Base-by-base conservation (phyloP, 2,329 filamentous ascomycete genomes). In the Coleophoma crateriformis region DNA sequence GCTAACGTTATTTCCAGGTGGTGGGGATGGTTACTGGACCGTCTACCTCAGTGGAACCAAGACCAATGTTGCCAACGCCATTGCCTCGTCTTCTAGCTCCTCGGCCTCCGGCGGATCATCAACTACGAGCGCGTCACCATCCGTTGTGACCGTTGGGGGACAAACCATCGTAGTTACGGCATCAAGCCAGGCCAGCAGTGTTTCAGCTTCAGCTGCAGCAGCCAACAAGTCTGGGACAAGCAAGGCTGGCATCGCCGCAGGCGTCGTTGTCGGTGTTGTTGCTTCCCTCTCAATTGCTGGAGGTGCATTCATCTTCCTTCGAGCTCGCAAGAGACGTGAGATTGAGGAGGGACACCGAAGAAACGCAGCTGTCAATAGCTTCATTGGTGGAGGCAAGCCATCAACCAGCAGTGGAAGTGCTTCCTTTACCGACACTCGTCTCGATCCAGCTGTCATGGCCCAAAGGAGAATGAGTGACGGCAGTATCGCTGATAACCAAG, bases 401-500 rank as follows among this genome's bases (percentile, higher is more conserved):
- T 81, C 83, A 2, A 72, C 73, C 50, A 83, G 78, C 70, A 78
- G 81, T 35, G 80, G 84, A 53, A 76, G 76, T 70, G 82, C 69
- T 32, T 89, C 88, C 10, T 85, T 88, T 71, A 82, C 82, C 13
- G 92, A 97, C 65, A 85, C 88, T 39, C 83, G 92, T 49, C 82
- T 96, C 50, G 92, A 97, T 58, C 90, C 90, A 7, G 84, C 77
- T 50, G 81, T 90, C 56, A 85, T 95, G 78, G 85, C 86, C 51
- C 82, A 90, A 60, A 79, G 90, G 64, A 82, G 91, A 69, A 80
- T 92, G 73, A 96, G 92, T 71, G 89, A 94, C 63, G 92, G 92
- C 59, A 96, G 91, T 69, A 96, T 97, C 68, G 92, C 91, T 47
- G 92, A 97, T 68, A 95, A 96, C 71, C 84, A 95, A 71, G 92